These are phyloP conservation scores for Leishmania amazonensis DNA, from an alignment of 208 protist genomes.

Conservation along the genomic window DNA sequence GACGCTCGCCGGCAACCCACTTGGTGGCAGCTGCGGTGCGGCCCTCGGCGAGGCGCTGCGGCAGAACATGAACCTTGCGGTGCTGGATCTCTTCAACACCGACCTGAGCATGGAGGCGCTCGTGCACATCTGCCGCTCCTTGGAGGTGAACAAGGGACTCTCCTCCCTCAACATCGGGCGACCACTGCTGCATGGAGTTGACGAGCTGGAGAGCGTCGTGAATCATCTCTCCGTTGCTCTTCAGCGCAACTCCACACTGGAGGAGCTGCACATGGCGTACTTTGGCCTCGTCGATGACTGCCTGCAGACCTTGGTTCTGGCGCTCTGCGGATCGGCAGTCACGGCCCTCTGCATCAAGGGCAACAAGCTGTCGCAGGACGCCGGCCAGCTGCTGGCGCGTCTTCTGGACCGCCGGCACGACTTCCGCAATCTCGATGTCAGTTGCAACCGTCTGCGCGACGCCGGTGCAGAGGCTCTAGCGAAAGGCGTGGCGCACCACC, in stretches of 20 bases:
- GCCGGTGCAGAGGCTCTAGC: constrained; percentile 53
- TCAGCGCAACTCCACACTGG: constrained; percentile 47
- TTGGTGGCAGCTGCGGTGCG: constrained; percentile 45
- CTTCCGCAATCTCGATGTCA: constrained; percentile 60
- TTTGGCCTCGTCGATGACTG: constrained; percentile 58
- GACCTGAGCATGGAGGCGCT: constrained; percentile 64
- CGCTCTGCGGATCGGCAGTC: constrained; percentile 52
- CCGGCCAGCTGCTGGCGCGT: constrained; percentile 46
- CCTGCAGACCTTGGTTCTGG: constrained; percentile 45
- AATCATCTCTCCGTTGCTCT: constrained; percentile 62
- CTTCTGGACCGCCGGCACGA: constrained; percentile 63
- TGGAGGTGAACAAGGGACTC: constrained; percentile 50
- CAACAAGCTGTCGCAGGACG: constrained; percentile 76
- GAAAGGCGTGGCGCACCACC: constrained; percentile 42
- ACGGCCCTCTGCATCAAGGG: constrained; percentile 47
- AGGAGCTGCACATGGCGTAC: constrained; percentile 49
- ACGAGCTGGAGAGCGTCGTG: constrained; percentile 71
- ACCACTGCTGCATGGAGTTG: constrained; percentile 55
- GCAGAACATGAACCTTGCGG: constrained; percentile 32
- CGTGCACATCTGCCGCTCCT: constrained; percentile 42
- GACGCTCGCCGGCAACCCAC: constrained; percentile 54
- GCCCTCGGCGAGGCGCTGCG: constrained; percentile 43
- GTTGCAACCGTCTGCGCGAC: constrained; percentile 66
- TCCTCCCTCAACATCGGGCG: constrained; percentile 62
- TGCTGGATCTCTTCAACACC: constrained; percentile 60